Evolutionary conservation across 2,329 filamentous ascomycete species (phyloP).

Genomic region (Emergomyces africanus): DNA sequence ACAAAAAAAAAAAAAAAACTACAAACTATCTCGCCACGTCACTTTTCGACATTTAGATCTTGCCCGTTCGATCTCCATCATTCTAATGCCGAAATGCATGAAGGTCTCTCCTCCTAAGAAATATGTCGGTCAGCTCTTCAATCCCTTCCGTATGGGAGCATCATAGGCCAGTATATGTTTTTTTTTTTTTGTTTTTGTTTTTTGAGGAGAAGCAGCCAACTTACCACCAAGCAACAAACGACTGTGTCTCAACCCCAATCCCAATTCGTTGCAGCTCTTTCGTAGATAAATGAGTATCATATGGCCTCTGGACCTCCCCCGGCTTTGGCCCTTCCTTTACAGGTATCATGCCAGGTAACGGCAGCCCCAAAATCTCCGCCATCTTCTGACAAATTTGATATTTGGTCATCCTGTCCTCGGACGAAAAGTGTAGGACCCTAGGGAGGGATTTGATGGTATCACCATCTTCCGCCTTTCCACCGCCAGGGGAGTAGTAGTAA

Average conservation of each 20-base stretch:
- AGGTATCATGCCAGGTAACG: constrained; percentile 50
- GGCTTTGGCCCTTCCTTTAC: constrained; percentile 61
- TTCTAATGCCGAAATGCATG: constrained; percentile 1
- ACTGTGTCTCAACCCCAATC: constrained; percentile 59
- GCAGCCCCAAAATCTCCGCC: constrained; percentile 64
- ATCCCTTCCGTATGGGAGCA: not conserved
- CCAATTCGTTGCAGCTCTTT: constrained; percentile 57
- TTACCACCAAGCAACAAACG: constrained; percentile 72
- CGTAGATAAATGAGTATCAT: constrained; percentile 78
- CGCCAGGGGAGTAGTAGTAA: too few species aligned
- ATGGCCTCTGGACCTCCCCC: constrained; percentile 62
- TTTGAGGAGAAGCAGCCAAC: constrained; percentile 12
- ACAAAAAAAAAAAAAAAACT: not conserved
- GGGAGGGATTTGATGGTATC: constrained; percentile 43
- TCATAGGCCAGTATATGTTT: too few species aligned
- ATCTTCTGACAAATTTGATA: constrained; percentile 75
- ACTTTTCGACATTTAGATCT: not conserved
- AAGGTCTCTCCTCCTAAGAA: constrained; percentile 2
- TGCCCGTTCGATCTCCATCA: not conserved
- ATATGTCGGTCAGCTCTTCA: not conserved
- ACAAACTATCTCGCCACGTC: not conserved
- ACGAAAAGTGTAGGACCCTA: constrained; percentile 66
- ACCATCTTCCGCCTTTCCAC: constrained; percentile 33
- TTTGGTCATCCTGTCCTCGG: constrained; percentile 77
- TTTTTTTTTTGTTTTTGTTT: too few species aligned